Conservation (phyloP, 2,329 filamentous ascomycete genomes). For the Gnomoniopsis sp. region DNA sequence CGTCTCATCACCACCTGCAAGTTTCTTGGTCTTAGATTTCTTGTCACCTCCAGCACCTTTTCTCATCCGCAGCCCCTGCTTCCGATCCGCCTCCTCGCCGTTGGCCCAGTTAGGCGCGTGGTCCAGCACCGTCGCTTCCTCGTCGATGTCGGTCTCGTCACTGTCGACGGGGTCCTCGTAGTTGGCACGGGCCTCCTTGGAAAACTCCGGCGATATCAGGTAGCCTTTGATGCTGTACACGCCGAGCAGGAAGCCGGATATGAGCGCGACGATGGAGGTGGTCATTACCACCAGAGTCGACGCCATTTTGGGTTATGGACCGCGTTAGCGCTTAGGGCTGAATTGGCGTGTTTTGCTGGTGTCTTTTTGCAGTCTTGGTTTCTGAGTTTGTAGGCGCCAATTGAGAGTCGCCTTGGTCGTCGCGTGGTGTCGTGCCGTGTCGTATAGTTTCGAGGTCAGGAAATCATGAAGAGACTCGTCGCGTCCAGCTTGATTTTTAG, state of each 20-base stretch:
- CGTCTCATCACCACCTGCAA: not conserved
- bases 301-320: not conserved
- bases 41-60: constrained; percentile 26
- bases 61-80: constrained; percentile 48
- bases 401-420: not conserved
- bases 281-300: constrained; percentile 55
- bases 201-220: constrained; percentile 53
- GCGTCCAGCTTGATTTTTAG: not conserved
- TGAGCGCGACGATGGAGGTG: constrained; percentile 69
- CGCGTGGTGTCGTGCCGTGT: too few relatives aligned
- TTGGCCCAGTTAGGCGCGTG: constrained; percentile 68
- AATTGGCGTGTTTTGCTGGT: not conserved
- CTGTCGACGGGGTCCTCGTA: constrained; percentile 61
- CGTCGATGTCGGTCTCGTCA: constrained; percentile 66
- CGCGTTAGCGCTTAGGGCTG: not conserved
- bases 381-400: not conserved
- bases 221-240: constrained; percentile 66
- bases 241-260: constrained; percentile 79
- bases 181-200: constrained; percentile 53
- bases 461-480: too few relatives aligned
- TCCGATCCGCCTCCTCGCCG: constrained; percentile 54
- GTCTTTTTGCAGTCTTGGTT: not conserved
- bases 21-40: constrained; percentile 33
- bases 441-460: too few relatives aligned
- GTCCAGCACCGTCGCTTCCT: constrained; percentile 56